phyloP scores from a whole-genome alignment of 371 early-diverging fungal genomes.

The Haplosporangium sp. region DNA sequence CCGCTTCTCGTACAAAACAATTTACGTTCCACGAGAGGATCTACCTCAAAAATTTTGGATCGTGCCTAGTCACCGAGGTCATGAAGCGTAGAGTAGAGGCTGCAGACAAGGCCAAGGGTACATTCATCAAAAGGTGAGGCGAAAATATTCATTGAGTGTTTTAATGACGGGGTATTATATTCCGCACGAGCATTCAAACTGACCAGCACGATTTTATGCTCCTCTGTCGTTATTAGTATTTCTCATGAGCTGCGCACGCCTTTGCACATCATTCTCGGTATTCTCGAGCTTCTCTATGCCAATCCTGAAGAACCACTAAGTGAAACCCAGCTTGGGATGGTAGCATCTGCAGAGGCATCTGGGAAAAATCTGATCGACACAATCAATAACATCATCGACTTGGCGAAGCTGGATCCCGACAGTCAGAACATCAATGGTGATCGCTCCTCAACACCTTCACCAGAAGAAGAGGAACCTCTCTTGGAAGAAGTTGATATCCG shows the following conservation, averaged over 20 bases:
- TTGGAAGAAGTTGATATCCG: slow-evolving; percentile 54
- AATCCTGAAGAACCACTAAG: slow-evolving; percentile 46
- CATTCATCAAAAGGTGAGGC: slow-evolving; percentile 53
- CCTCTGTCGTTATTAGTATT: slow-evolving; percentile 22
- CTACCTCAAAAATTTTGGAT: slow-evolving; percentile 57
- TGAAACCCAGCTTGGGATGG: slow-evolving; percentile 39
- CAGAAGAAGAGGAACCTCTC: slow-evolving; percentile 13
- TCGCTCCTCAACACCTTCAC: slow-evolving; percentile 7
- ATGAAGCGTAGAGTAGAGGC: slow-evolving; percentile 56
- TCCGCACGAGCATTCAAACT: not conserved
- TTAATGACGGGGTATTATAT: too few relatives aligned
- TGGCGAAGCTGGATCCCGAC: slow-evolving; percentile 55
- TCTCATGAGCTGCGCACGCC: slow-evolving; percentile 59
- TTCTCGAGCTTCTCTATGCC: slow-evolving; percentile 54
- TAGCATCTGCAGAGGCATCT: slow-evolving; percentile 44
- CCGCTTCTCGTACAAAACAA: slow-evolving; percentile 47
- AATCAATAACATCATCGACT: slow-evolving; percentile 56
- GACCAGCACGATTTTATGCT: not conserved
- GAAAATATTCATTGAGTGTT: too few relatives aligned
- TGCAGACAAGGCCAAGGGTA: slow-evolving; percentile 57
- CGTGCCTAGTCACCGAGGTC: slow-evolving; percentile 56
- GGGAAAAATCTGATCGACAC: slow-evolving; percentile 51
- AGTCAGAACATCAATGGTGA: slow-evolving; percentile 12
- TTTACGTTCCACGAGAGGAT: slow-evolving; percentile 56
- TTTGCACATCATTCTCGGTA: slow-evolving; percentile 56